A percentile compares a stretch with the other conserved stretches of the same genome.
Conservation (phyloP, 306 rosid species). For the Cicer yamashitae region DNA sequence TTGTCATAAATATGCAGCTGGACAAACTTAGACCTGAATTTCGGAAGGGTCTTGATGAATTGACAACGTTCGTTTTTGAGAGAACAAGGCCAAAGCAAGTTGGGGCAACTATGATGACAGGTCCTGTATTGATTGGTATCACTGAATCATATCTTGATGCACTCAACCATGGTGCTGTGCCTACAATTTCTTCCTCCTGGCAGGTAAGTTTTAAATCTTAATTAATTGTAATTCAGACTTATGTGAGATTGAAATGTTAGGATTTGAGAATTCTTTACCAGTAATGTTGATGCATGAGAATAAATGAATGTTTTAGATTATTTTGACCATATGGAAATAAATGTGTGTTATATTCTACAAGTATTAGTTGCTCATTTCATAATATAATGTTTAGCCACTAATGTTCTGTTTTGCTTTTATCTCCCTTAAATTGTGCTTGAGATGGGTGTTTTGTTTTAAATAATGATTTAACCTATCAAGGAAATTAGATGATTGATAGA, state of each 20-base stretch:
- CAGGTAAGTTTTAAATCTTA: conserved; percentile 64
- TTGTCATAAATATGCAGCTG: conserved; percentile 58
- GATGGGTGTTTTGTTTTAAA: background rate
- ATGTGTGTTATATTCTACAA: conserved; percentile 26
- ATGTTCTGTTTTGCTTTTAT: conserved; percentile 5
- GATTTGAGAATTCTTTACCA: conserved; percentile 21
- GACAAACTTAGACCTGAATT: conserved; percentile 87
- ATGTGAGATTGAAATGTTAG: background rate
- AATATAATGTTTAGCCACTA: conserved; percentile 5
- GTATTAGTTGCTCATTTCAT: conserved; percentile 14
- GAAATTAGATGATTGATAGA: conserved; percentile 12
- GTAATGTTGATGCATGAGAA: background rate
- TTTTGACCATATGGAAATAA: conserved; percentile 11
- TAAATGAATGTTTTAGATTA: conserved; percentile 17
- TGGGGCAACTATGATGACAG: conserved; percentile 95
- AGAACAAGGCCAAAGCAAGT: conserved; percentile 96
- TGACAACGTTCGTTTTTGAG: conserved; percentile 86
- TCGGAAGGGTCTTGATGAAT: conserved; percentile 77
- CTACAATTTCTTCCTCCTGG: conserved; percentile 95
- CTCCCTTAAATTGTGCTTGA: conserved; percentile 3
- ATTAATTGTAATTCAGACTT: conserved; percentile 12
- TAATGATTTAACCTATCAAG: conserved; percentile 5
- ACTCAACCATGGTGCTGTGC: conserved; percentile 95
- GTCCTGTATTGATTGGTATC: conserved; percentile 86
- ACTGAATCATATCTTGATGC: conserved; percentile 90